Percentiles rank a stretch among this genome's conserved stretches.
Evolutionary conservation across 345 rosid species (phyloP).

Genomic region (Garcia nutans): DNA sequence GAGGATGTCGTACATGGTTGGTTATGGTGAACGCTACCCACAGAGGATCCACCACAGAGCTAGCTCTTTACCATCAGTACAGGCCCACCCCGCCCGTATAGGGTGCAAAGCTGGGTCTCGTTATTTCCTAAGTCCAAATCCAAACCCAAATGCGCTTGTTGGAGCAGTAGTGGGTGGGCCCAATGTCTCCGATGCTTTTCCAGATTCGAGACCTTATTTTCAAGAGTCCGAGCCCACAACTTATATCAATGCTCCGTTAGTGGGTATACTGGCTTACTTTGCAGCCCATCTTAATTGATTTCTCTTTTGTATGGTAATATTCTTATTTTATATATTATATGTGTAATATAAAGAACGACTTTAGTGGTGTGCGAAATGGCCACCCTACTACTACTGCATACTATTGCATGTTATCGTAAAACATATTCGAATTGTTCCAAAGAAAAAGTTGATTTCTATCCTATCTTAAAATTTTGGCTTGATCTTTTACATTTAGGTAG

Average conservation of each 20-base stretch:
- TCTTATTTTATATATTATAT: not conserved
- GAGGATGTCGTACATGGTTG: conserved; percentile 40
- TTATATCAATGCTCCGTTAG: conserved; percentile 35
- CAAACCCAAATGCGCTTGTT: conserved; percentile 32
- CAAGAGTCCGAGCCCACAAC: conserved; percentile 42
- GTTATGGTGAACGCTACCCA: conserved; percentile 31
- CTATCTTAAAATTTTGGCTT: too few species aligned
- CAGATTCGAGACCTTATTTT: conserved; percentile 34
- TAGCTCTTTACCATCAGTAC: conserved; percentile 33
- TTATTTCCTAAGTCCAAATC: conserved; percentile 28
- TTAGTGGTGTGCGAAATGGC: conserved; percentile 59
- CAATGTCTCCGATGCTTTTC: conserved; percentile 30
- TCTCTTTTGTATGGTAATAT: too few species aligned
- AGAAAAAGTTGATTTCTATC: conserved; percentile 16
- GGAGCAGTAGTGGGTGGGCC: conserved; percentile 42
- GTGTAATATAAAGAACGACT: not conserved
- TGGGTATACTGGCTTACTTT: conserved; percentile 29
- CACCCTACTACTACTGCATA: conserved; percentile 41
- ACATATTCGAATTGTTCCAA: conserved; percentile 16
- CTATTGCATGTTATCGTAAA: conserved; percentile 11
- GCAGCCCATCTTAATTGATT: conserved; percentile 52
- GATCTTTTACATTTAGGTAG: not conserved
- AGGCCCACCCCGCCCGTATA: conserved; percentile 31
- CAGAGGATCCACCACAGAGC: conserved; percentile 37
- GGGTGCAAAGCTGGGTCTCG: conserved; percentile 30